Conservation (phyloP, 108 stramenopile genomes). For the Stephanodiscus minutulus region DNA sequence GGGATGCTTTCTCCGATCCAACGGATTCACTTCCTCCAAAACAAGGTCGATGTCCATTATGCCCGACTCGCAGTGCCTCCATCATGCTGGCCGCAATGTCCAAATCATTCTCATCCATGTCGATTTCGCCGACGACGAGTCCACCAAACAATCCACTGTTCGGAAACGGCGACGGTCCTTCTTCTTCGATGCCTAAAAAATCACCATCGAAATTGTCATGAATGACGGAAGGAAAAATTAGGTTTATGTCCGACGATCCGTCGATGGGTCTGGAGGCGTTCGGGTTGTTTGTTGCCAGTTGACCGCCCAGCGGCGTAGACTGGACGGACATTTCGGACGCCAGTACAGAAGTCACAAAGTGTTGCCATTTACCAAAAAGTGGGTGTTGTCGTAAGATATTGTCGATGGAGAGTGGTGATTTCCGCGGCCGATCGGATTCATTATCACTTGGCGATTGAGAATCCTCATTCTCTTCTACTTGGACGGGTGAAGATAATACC, state of each 20-base stretch:
- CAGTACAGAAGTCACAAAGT: slow-evolving; percentile 71
- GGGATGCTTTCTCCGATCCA: background rate
- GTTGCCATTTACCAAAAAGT: slow-evolving; percentile 67
- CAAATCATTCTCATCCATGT: slow-evolving; percentile 88
- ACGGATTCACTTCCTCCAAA: slow-evolving; percentile 29
- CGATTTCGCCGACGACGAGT: slow-evolving; percentile 64
- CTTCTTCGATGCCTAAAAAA: slow-evolving; percentile 50
- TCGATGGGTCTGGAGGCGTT: slow-evolving; percentile 4
- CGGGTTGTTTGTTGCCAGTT: slow-evolving; percentile 23
- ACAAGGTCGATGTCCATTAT: slow-evolving; percentile 29
- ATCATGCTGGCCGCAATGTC: slow-evolving; percentile 92
- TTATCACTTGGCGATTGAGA: slow-evolving; percentile 17
- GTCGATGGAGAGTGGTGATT: slow-evolving; percentile 47
- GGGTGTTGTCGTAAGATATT: slow-evolving; percentile 47
- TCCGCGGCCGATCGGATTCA: slow-evolving; percentile 11
- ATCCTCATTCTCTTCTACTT: slow-evolving; percentile 2
- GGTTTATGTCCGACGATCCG: slow-evolving; percentile 11
- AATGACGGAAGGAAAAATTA: slow-evolving; percentile 17
- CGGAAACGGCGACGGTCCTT: slow-evolving; percentile 33
- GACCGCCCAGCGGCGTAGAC: slow-evolving; percentile 84
- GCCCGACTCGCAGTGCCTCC: slow-evolving; percentile 61
- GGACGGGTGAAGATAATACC: slow-evolving; percentile 10
- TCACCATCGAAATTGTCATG: slow-evolving; percentile 58
- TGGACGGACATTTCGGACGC: slow-evolving; percentile 83
- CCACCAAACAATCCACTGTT: slow-evolving; percentile 53